phyloP scores from a whole-genome alignment of 1,284 basidiomycete genomes.

The Cryptococcus sp. region DNA sequence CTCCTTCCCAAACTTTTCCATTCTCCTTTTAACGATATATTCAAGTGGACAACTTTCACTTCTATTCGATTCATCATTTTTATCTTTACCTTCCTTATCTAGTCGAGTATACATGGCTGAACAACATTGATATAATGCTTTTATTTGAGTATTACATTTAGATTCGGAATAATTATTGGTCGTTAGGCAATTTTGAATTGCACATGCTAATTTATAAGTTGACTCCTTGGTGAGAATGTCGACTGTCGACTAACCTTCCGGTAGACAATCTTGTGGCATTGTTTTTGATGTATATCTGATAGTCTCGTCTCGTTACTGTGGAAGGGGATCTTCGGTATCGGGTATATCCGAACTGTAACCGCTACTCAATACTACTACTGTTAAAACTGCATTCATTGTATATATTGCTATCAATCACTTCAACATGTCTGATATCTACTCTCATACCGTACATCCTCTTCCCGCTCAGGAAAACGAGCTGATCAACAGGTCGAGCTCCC shows the following conservation, averaged over 20 bases:
- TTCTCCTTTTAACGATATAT: slow-evolving; percentile 29
- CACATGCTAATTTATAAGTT: slow-evolving; percentile 28
- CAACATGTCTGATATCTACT: slow-evolving; percentile 44
- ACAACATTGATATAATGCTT: slow-evolving; percentile 39
- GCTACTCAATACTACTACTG: background rate
- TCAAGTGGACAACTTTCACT: slow-evolving; percentile 34
- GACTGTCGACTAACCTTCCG: slow-evolving; percentile 17
- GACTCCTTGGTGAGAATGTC: background rate
- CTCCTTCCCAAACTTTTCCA: slow-evolving; percentile 24
- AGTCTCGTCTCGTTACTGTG: background rate
- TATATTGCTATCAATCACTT: background rate
- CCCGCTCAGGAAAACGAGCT: background rate
- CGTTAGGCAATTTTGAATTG: slow-evolving; percentile 41
- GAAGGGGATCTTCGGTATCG: background rate
- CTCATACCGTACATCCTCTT: slow-evolving; percentile 26
- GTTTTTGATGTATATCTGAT: background rate
- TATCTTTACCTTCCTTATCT: slow-evolving; percentile 18
- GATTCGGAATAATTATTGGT: slow-evolving; percentile 36
- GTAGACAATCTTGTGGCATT: slow-evolving; percentile 25
- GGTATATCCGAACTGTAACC: slow-evolving; percentile 1
- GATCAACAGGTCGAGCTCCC: slow-evolving; percentile 37
- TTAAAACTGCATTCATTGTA: background rate
- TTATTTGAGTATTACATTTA: slow-evolving; percentile 30
- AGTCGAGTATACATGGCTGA: slow-evolving; percentile 31
- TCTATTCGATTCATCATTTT: slow-evolving; percentile 11